phyloP scores from a whole-genome alignment of 805 yeast genomes.

The Wickerhamomyces chaumierensis region DNA sequence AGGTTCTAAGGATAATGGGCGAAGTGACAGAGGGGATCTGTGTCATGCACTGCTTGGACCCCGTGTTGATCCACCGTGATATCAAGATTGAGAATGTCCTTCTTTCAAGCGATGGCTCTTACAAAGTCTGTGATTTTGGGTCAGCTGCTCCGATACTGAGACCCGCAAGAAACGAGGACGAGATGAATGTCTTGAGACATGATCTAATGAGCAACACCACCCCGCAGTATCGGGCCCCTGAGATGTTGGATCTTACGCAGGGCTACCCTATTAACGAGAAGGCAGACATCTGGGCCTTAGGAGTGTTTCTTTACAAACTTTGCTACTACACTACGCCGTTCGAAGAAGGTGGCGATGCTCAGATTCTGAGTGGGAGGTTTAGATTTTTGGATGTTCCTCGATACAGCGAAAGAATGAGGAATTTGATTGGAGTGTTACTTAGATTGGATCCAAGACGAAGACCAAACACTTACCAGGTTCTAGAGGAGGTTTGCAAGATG shows the following conservation, averaged over 20 bases:
- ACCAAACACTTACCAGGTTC: conserved; percentile 62
- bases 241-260: conserved; percentile 63
- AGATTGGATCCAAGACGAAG: conserved; percentile 58
- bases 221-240: conserved; percentile 79
- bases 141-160: conserved; percentile 57
- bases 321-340: conserved; percentile 81
- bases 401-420: conserved; percentile 52
- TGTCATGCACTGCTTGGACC: conserved; percentile 62
- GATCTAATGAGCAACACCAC: conserved; percentile 74
- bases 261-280: conserved; percentile 71
- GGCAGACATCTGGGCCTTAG: conserved; percentile 80
- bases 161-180: conserved; percentile 53
- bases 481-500: conserved; percentile 58
- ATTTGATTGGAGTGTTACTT: conserved; percentile 49
- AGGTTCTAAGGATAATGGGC: conserved; percentile 55
- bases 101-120: conserved; percentile 44
- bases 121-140: conserved; percentile 75
- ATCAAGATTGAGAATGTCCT: conserved; percentile 76
- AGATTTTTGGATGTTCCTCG: conserved; percentile 43
- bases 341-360: conserved; percentile 52
- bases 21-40: conserved; percentile 67
- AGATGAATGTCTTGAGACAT: conserved; percentile 45
- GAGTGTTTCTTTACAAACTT: conserved; percentile 64
- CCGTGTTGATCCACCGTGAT: conserved; percentile 70
- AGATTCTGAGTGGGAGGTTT: conserved; percentile 46